Evolutionary conservation across 2,329 filamentous ascomycete genomes (phyloP), one percentile per base, ranked within the genome.

Genomic region (Claviceps africana): DNA sequence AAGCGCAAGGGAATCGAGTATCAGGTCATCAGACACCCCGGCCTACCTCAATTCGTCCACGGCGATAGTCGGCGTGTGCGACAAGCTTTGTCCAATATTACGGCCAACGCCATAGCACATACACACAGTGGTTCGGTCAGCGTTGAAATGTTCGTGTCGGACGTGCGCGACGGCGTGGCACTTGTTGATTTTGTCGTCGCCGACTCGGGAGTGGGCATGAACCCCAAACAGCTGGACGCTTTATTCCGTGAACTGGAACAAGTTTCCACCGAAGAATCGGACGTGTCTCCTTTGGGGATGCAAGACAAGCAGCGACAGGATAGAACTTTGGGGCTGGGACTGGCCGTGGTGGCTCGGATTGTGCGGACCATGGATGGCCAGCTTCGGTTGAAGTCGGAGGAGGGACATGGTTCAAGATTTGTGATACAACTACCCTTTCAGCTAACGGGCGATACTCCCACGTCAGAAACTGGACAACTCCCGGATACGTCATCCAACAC

Each of bases 341-440:
- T 95, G n/a, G 89, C 89, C 0, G 75, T 94, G 13, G 89, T 95
- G n/a, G 86, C 87, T 17, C 80, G 89, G 39, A 87, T 88, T 37
- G 76, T 95, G 33, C 79, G 83, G n/a, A 95, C 89, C 61, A 93
- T 95, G 86, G 84, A 91, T 54, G 90, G 89, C 0, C 89, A 95
- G 61, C 67, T 95, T 31, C 81, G 88, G 1, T 70, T 95, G 1
- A 91, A 89, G 60, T 95, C 88, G 0, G 87, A 93, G 60, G 78
- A 85, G 62, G 85, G 85, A 2, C 86, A 84, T 59, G 89, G 90
- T 0, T 90, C 88, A 19, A 77, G 86, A 50, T 95, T 95, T 57
- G 81, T 88, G 21, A 79, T 95, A 25, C 80, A 87, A 56, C 70
- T 95, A 31, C 84, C 85, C 0, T 93, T 95, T 57, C 74, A 81